Conservation (phyloP, 257 asterid species). For the Forsythia suspensa region DNA sequence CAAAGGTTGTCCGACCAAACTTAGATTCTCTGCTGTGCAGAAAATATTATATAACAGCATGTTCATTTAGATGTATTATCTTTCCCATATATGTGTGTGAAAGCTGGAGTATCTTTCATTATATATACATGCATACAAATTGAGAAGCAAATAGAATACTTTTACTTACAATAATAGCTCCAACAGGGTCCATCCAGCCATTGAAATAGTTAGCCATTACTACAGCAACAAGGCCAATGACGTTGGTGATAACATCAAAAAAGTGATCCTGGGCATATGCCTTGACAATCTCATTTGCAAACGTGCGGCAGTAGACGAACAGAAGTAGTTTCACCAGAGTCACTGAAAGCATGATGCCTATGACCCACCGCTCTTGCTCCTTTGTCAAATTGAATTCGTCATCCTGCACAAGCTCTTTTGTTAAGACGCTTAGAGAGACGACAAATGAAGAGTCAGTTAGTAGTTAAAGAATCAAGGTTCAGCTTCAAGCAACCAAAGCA, state of each 20-base stretch:
- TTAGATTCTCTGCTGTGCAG: background rate
- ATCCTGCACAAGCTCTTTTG: slow-evolving; percentile 24
- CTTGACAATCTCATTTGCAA: slow-evolving; percentile 57
- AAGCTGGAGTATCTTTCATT: background rate
- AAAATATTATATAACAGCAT: background rate
- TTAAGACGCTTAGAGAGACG: background rate
- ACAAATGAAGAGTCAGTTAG: background rate
- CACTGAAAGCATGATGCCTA: slow-evolving; percentile 54
- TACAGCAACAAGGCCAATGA: slow-evolving; percentile 50
- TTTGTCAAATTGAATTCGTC: slow-evolving; percentile 38
- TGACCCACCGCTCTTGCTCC: slow-evolving; percentile 53
- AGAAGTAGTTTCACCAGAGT: slow-evolving; percentile 48
- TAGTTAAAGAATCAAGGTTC: background rate
- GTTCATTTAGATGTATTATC: background rate
- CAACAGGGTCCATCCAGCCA: slow-evolving; percentile 59
- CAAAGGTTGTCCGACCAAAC: background rate
- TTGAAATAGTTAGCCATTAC: slow-evolving; percentile 45
- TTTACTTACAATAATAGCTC: slow-evolving; percentile 56
- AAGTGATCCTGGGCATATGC: slow-evolving; percentile 62
- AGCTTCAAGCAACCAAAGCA: slow-evolving; percentile 5
- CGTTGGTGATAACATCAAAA: slow-evolving; percentile 53
- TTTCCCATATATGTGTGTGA: background rate
- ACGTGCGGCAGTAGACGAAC: slow-evolving; percentile 50
- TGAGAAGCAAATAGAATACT: background rate
- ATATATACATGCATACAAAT: background rate